Base-by-base conservation (phyloP, 306 rosid species). In the Malus sieversii region DNA sequence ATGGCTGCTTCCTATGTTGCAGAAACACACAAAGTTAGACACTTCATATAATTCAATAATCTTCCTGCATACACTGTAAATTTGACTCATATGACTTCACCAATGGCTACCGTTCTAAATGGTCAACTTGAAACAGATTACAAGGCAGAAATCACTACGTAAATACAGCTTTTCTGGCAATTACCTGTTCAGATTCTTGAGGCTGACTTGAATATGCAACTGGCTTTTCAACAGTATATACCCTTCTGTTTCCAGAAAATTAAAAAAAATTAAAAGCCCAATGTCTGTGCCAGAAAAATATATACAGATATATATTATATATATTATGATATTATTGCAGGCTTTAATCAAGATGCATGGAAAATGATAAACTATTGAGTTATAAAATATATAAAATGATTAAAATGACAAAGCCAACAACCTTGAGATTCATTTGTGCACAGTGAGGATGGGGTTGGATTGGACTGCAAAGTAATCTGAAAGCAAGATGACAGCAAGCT, bases 1-100 rank as follows among this genome's bases (percentile, higher is more conserved):
- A 90, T 74, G 84, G 63, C 71, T 52, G 67, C 33, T 69, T 65
- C 81, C 87, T 62, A 35, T 4, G 6, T 27, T 61, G 29, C 32
- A 61, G 44, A 30, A 64, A 64, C 68, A 30, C 30, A 13, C 76
- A 72, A 14, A 72, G 9, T 23, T 58, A 38, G 5, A 64, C 20
- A 22, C 46, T 46, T 9, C 18, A 58, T 42, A 9, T 42, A 42
- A 9, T 42, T 42, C 12, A 57, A 25, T 12, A 30, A 69, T 22
- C 6, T 35, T n/a, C 25, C 3, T 22, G 22, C 42, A 38, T 57
- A 35, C 22, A 6, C 53, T 72, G 53, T 42, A 72, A 55, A 57
- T 20, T 35, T 57, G 48, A 35, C 52, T 30, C 0, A 8, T 35
- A 22, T 4, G 53, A 23, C 35, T 38, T 38, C 42, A 38, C 2